Percentiles rank a stretch among this genome's conserved stretches.
Evolutionary conservation across 306 rosid species (phyloP).

Genomic region (Luffa acutangula): DNA sequence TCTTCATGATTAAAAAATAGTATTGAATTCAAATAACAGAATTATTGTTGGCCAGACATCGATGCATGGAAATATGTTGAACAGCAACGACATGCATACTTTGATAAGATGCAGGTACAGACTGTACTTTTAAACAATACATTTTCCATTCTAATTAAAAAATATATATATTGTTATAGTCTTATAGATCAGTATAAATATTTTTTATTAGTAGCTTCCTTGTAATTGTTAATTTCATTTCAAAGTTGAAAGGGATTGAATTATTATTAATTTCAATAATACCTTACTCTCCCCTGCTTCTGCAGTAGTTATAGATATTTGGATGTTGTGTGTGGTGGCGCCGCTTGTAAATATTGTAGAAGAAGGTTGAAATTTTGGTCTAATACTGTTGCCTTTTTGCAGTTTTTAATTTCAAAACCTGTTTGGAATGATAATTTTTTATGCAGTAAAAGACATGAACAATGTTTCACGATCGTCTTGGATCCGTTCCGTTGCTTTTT

Average conservation of each 20-base stretch:
- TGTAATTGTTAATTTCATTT: neutral
- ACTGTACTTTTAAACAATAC: neutral
- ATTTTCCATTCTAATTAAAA: neutral
- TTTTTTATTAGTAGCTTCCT: neutral
- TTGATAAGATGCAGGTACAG: slow-evolving; percentile 83
- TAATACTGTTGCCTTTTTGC: neutral
- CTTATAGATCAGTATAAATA: neutral
- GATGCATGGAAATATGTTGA: slow-evolving; percentile 92
- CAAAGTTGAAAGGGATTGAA: neutral
- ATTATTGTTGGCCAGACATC: slow-evolving; percentile 42
- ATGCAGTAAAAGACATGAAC: neutral
- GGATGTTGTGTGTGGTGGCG: neutral
- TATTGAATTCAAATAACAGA: slow-evolving; percentile 11
- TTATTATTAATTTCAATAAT: neutral
- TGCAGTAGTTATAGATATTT: neutral
- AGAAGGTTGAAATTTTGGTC: neutral
- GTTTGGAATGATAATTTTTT: neutral
- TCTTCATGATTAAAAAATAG: neutral
- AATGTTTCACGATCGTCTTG: neutral
- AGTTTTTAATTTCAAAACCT: neutral
- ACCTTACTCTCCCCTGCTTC: neutral
- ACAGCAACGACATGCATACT: slow-evolving; percentile 71
- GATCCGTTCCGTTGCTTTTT: neutral
- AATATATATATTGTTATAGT: neutral
- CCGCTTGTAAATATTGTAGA: neutral